A percentile compares a stretch with the other conserved stretches of the same genome.
These are phyloP conservation scores for Mycena galopus DNA, from an alignment of 768 basidiomycete species.

Conservation along the genomic window DNA sequence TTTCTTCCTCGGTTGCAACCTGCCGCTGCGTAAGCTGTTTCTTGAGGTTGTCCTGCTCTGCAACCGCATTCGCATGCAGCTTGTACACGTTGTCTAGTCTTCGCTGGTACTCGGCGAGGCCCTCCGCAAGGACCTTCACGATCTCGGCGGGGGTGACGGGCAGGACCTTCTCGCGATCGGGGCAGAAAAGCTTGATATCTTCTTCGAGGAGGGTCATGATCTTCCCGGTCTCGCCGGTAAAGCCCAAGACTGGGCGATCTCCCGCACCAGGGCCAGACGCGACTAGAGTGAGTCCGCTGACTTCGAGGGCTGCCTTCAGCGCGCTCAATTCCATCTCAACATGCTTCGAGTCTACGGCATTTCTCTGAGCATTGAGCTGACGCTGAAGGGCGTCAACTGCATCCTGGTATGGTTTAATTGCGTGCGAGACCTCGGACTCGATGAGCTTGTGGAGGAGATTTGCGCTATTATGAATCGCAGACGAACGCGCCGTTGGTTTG, in stretches of 20 bases:
- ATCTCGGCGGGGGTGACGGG: slow-evolving; percentile 22
- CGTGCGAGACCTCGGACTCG: slow-evolving; percentile 15
- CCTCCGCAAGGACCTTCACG: slow-evolving; percentile 13
- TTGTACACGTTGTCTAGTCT: background rate
- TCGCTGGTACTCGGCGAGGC: background rate
- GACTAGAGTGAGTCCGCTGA: slow-evolving; percentile 6
- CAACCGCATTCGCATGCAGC: background rate
- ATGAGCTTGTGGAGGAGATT: slow-evolving; percentile 14
- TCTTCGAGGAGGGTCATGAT: background rate
- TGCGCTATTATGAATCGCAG: slow-evolving; percentile 18
- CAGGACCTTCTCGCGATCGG: background rate
- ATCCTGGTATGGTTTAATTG: slow-evolving; percentile 18
- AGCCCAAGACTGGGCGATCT: background rate
- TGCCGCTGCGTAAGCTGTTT: background rate
- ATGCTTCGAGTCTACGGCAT: background rate
- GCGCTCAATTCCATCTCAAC: background rate
- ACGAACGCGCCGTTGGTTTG: slow-evolving; percentile 8
- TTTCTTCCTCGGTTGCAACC: background rate
- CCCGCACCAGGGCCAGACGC: background rate
- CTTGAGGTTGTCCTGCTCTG: background rate
- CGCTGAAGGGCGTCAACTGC: background rate
- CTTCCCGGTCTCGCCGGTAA: slow-evolving; percentile 9
- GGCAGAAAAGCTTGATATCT: background rate
- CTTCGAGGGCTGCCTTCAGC: slow-evolving; percentile 1
- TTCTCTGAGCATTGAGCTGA: background rate